Conservation (phyloP, 2,329 filamentous ascomycete species). For the Stachybotrys echinatus region DNA sequence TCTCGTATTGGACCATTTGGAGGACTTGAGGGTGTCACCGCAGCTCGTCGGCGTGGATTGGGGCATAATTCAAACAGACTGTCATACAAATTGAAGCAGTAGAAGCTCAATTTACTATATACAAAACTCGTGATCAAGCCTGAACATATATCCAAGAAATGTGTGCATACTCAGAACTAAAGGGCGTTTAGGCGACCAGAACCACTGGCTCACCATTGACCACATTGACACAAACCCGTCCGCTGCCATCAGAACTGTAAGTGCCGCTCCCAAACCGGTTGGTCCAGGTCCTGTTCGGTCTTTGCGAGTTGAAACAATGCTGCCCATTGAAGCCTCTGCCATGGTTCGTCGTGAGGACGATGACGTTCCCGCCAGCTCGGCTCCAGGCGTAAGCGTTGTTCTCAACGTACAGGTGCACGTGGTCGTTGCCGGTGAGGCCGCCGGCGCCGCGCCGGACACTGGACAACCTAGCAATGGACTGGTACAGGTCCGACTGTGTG, state of each 20-base stretch:
- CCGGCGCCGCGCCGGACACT: constrained; percentile 38
- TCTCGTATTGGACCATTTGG: no score
- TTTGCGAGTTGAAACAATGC: constrained; percentile 36
- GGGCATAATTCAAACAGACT: no score
- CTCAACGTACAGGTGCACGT: constrained; percentile 35
- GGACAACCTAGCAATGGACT: constrained; percentile 34
- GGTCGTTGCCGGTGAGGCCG: constrained; percentile 37
- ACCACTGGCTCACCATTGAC: constrained; percentile 38
- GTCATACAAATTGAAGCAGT: no score
- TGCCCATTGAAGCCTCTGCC: constrained; percentile 29
- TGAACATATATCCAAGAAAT: neutral
- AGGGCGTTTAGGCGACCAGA: constrained; percentile 12
- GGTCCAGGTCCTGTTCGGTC: constrained; percentile 31
- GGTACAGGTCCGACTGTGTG: constrained; percentile 41
- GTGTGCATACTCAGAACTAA: neutral
- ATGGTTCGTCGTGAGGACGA: constrained; percentile 39
- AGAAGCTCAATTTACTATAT: no score
- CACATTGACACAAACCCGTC: constrained; percentile 33
- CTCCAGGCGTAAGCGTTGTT: constrained; percentile 39
- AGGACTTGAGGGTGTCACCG: no score
- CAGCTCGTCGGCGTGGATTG: no score
- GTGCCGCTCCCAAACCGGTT: constrained; percentile 29
- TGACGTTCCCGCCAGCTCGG: constrained; percentile 34
- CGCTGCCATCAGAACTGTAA: constrained; percentile 31
- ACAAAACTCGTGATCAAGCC: no score